Evolutionary conservation across 441 rosid species (phyloP).

Genomic region (Gossypium schwendimanii): DNA sequence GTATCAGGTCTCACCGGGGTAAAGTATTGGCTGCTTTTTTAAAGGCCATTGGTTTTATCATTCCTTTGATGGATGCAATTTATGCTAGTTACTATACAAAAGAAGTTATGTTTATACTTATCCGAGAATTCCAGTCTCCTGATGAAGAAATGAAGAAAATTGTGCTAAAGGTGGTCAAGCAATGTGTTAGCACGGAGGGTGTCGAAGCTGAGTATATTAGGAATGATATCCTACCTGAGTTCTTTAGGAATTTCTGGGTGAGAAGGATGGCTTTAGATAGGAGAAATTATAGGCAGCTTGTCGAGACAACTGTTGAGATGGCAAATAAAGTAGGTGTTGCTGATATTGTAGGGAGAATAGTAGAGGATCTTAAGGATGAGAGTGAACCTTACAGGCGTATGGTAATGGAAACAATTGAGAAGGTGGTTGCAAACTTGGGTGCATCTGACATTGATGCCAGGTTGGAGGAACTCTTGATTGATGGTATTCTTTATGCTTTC

Average conservation of each 20-base stretch:
- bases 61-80: slow-evolving; percentile 94
- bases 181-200: slow-evolving; percentile 96
- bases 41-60: slow-evolving; percentile 92
- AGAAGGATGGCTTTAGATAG: slow-evolving; percentile 91
- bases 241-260: slow-evolving; percentile 85
- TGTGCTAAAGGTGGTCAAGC: slow-evolving; percentile 91
- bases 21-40: slow-evolving; percentile 96
- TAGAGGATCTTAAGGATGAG: slow-evolving; percentile 90
- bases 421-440: slow-evolving; percentile 83
- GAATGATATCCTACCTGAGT: slow-evolving; percentile 79
- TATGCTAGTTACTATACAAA: slow-evolving; percentile 86
- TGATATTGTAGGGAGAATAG: slow-evolving; percentile 83
- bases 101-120: slow-evolving; percentile 85
- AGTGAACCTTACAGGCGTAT: slow-evolving; percentile 82
- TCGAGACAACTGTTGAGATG: slow-evolving; percentile 93
- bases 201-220: slow-evolving; percentile 85
- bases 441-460: slow-evolving; percentile 86
- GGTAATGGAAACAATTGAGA: slow-evolving; percentile 98
- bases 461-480: slow-evolving; percentile 88
- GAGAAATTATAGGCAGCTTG: slow-evolving; percentile 86
- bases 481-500: slow-evolving; percentile 96
- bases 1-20: slow-evolving; percentile 91
- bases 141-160: slow-evolving; percentile 98
- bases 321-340: slow-evolving; percentile 89
- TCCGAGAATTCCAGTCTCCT: slow-evolving; percentile 95